phyloP scores from a whole-genome alignment of 2,329 filamentous ascomycete species.

The Alternaria arborescens region DNA sequence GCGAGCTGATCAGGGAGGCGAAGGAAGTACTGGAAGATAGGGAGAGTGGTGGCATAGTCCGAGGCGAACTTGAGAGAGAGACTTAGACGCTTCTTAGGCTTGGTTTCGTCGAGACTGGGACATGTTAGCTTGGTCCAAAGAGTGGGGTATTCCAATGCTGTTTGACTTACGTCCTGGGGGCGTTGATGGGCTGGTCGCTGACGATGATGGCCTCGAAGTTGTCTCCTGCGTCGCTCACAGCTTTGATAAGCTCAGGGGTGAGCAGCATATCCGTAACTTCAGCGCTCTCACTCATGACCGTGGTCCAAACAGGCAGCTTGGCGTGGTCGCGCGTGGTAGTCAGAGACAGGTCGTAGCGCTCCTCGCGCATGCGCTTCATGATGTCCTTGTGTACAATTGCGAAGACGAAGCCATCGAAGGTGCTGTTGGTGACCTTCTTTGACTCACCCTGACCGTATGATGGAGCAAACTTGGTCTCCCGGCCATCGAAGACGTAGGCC shows the following conservation, averaged over 20 bases:
- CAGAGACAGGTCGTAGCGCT: conserved; percentile 92
- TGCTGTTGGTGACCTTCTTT: conserved; percentile 69
- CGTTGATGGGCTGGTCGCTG: conserved; percentile 87
- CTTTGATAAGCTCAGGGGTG: conserved; percentile 85
- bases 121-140: conserved; percentile 8
- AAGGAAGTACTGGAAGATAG: conserved; percentile 82
- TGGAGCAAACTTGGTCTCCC: conserved; percentile 79
- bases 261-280: conserved; percentile 90
- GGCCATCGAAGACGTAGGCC: conserved; percentile 90
- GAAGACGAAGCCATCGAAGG: conserved; percentile 92
- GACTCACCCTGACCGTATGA: conserved; percentile 67
- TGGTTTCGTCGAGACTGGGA: conserved; percentile 79
- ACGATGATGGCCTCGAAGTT: conserved; percentile 85
- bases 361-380: conserved; percentile 89
- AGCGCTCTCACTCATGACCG: conserved; percentile 95
- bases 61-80: conserved; percentile 75
- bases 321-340: conserved; percentile 91
- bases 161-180: conserved; percentile 77
- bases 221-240: conserved; percentile 76
- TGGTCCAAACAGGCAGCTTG: conserved; percentile 89
- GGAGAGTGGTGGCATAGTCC: conserved; percentile 66
- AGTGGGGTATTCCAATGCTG: neutral
- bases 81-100: conserved; percentile 85
- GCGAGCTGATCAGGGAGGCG: conserved; percentile 86
- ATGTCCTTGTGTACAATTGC: conserved; percentile 92